These are phyloP conservation scores for Aurantiochytrium sp. DNA, from an alignment of 108 stramenopile genomes.

Conservation along the genomic window DNA sequence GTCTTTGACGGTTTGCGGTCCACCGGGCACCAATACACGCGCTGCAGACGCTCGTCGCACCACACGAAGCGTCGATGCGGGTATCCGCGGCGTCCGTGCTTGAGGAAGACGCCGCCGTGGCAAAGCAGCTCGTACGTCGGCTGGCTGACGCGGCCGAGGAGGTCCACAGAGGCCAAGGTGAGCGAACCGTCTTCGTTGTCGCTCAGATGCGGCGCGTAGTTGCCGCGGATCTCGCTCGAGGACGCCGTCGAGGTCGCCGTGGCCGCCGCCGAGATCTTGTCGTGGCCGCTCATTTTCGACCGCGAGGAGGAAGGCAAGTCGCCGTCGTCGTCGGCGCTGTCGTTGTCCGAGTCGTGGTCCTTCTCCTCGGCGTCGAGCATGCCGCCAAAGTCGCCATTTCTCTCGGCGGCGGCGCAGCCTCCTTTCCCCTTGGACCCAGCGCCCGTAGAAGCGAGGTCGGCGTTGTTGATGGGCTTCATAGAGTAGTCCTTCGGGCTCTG, in stretches of 20 bases:
- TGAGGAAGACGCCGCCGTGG: conserved; percentile 4
- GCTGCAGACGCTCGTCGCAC: background rate
- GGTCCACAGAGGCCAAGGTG: background rate
- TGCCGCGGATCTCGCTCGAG: background rate
- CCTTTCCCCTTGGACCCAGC: no score
- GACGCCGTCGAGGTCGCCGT: background rate
- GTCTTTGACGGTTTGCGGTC: background rate
- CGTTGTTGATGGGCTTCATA: no score
- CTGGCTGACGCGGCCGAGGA: background rate
- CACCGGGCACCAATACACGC: background rate
- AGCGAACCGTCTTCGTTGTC: background rate
- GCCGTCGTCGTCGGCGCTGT: no score
- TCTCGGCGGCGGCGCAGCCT: no score
- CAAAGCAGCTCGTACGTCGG: background rate
- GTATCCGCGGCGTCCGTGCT: background rate
- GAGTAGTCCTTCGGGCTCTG: no score
- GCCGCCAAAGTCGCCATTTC: no score
- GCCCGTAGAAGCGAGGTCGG: no score
- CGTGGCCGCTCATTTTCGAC: no score
- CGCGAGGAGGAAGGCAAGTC: no score
- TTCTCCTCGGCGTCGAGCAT: no score
- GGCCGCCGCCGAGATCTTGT: background rate
- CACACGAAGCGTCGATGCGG: conserved; percentile 1
- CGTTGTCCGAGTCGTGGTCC: no score
- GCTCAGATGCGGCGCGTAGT: background rate